Base-by-base conservation (phyloP, 352 stramenopile genomes). In the Pythium scleroteichum region DNA sequence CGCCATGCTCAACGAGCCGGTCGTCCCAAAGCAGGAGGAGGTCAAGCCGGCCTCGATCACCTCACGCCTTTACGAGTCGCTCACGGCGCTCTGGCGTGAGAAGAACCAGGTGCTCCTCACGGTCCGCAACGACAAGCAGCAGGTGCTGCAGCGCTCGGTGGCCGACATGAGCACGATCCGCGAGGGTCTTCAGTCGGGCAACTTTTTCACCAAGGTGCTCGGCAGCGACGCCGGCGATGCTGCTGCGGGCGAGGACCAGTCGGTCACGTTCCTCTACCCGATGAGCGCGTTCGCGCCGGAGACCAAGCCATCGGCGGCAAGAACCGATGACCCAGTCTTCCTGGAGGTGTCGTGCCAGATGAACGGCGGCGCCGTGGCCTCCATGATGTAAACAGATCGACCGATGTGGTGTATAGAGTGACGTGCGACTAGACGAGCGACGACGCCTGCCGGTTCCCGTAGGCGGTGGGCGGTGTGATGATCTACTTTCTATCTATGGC, bases 41-140 rank as follows among this genome's bases (percentile, higher is more conserved):
- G 50, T 69, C 3, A 35, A 46, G 35, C 67, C 71, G 62, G 70
- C 50, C 35, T 70, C 82, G 38, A 76, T 87, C 60, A 85, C 83
- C 19, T 87, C 78, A 59, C 76, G 75, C 22, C 60, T 92, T 47
- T 92, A 92, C 59, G 73, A 87, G 61, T 89, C 88, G 78, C 68
- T 94, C 24, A 92, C 85, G 29, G 72, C 73, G 42, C 60, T 94
- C 22, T 94, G 85, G 85, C 82, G 79, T 39, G 85, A 94, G 64
- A 94, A 94, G 76, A 89, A 90, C 65, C 83, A 92, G 57, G 85
- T 94, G 55, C 50, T 94, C 49, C 62, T 90, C 20, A 92, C 82
- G 12, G 75, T 94, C 20, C 55, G 78, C 59, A 72, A 92, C 55
- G 70, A 76, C 60, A 89, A 89, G 63, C 85, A 91, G 63, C 62